Conservation (phyloP, 75 land plant genomes). For the Pinus albicaulis region DNA sequence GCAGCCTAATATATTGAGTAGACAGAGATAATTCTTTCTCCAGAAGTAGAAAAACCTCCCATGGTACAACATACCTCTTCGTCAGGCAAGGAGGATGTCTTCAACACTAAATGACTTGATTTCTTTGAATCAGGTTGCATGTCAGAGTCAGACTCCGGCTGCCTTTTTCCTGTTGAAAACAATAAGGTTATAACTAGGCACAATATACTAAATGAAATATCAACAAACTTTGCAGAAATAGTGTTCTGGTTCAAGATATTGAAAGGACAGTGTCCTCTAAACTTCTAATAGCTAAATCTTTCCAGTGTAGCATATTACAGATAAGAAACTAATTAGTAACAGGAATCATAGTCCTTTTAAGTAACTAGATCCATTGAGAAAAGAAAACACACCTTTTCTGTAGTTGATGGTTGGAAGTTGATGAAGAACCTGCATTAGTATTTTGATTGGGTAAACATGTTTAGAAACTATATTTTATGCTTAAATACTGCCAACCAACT, state of each 20-base stretch:
- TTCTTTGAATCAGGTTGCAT: slow-evolving; percentile 1
- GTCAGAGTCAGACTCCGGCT: neutral
- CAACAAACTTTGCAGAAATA: neutral
- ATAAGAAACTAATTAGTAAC: too few relatives aligned
- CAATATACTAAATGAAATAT: neutral
- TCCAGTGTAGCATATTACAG: too few relatives aligned
- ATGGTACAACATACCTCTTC: neutral
- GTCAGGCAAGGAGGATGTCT: neutral
- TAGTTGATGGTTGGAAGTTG: too few relatives aligned
- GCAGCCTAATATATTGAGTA: neutral
- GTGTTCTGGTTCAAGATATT: neutral
- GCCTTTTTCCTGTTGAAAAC: neutral
- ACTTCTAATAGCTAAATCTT: neutral
- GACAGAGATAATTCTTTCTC: neutral
- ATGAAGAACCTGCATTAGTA: too few relatives aligned
- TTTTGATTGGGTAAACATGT: too few relatives aligned
- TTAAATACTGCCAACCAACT: too few relatives aligned
- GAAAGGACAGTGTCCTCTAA: neutral
- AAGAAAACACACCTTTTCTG: too few relatives aligned
- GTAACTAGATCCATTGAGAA: too few relatives aligned
- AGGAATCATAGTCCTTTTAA: too few relatives aligned
- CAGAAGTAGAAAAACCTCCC: neutral
- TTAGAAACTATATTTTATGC: too few relatives aligned
- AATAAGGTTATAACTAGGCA: neutral
- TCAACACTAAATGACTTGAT: neutral